A percentile compares a stretch with the other conserved stretches of the same genome.
phyloP scores from a whole-genome alignment of 345 rosid species.

The Euclidium syriacum region DNA sequence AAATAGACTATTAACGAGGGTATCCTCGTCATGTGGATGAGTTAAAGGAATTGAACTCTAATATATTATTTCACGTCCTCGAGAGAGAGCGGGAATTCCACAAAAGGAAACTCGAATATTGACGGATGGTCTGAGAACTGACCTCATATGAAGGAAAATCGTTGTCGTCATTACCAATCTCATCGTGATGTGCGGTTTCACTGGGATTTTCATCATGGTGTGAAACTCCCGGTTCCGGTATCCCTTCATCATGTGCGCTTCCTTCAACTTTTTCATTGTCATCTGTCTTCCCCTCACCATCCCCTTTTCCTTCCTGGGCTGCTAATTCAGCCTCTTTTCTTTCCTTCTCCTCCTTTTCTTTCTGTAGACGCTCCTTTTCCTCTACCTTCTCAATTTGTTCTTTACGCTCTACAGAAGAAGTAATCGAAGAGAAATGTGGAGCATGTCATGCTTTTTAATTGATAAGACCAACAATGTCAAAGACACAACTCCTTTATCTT shows the following conservation, averaged over 20 bases:
- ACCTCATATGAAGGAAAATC: slow-evolving; percentile 65
- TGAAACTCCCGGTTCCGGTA: slow-evolving; percentile 4
- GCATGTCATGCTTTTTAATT: not conserved
- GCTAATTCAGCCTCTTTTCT: slow-evolving; percentile 68
- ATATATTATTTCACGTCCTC: not conserved
- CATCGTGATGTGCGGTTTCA: slow-evolving; percentile 28
- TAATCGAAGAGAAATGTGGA: slow-evolving; percentile 7
- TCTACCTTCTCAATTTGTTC: slow-evolving; percentile 84
- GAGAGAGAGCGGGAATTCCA: not conserved
- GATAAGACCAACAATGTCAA: not conserved
- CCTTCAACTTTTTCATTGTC: slow-evolving; percentile 30
- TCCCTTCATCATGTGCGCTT: slow-evolving; percentile 20
- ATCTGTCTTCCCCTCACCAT: slow-evolving; percentile 34
- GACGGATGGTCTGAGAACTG: not conserved
- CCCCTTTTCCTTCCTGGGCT: slow-evolving; percentile 35
- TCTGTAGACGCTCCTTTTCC: slow-evolving; percentile 63
- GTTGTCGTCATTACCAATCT: slow-evolving; percentile 42
- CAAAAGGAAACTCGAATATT: not conserved
- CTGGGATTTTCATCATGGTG: slow-evolving; percentile 31
- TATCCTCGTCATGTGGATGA: not conserved
- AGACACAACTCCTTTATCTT: not conserved
- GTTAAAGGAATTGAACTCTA: not conserved
- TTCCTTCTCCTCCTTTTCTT: slow-evolving; percentile 75
- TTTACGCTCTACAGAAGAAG: slow-evolving; percentile 52
- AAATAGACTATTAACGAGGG: not conserved